Percentiles rank a stretch among this genome's conserved stretches.
Conservation (phyloP, 352 stramenopile genomes). For the Globisporangium middletonii region DNA sequence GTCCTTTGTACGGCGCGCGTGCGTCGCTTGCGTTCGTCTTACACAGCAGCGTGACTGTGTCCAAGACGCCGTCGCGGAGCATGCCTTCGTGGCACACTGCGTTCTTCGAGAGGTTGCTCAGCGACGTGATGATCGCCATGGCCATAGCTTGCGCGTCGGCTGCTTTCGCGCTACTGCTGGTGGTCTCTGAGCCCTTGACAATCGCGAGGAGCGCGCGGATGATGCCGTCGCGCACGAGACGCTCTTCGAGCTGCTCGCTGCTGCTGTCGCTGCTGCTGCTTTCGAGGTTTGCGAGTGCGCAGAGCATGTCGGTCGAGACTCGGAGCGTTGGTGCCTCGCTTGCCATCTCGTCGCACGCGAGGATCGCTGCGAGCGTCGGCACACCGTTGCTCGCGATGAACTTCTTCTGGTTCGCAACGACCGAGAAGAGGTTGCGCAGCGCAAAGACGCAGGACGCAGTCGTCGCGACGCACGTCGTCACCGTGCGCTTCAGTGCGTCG, state of each 20-base stretch:
- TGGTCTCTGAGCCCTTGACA: slow-evolving; percentile 29
- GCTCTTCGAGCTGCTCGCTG: slow-evolving; percentile 35
- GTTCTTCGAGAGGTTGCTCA: slow-evolving; percentile 64
- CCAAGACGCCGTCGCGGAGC: slow-evolving; percentile 65
- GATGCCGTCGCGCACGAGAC: slow-evolving; percentile 71
- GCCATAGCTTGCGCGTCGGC: slow-evolving; percentile 27
- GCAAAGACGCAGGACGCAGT: slow-evolving; percentile 54
- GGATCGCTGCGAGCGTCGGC: slow-evolving; percentile 53
- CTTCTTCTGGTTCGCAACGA: slow-evolving; percentile 45
- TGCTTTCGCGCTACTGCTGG: slow-evolving; percentile 11
- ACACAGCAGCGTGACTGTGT: slow-evolving; percentile 43
- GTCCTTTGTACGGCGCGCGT: slow-evolving; percentile 44
- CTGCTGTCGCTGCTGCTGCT: slow-evolving; percentile 5
- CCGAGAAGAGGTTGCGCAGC: slow-evolving; percentile 68
- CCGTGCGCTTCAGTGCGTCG: slow-evolving; percentile 60
- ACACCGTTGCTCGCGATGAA: slow-evolving; percentile 63
- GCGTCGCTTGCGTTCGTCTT: slow-evolving; percentile 33
- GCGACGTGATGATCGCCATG: slow-evolving; percentile 61
- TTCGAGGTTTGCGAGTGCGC: slow-evolving; percentile 47
- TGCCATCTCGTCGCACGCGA: slow-evolving; percentile 40
- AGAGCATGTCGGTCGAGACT: slow-evolving; percentile 63
- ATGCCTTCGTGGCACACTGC: slow-evolving; percentile 60
- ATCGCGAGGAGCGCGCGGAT: slow-evolving; percentile 57
- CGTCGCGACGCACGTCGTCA: slow-evolving; percentile 48
- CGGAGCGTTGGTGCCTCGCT: slow-evolving; percentile 37